phyloP scores from a whole-genome alignment of 352 stramenopile species.

The Elongisporangium prolatum region DNA sequence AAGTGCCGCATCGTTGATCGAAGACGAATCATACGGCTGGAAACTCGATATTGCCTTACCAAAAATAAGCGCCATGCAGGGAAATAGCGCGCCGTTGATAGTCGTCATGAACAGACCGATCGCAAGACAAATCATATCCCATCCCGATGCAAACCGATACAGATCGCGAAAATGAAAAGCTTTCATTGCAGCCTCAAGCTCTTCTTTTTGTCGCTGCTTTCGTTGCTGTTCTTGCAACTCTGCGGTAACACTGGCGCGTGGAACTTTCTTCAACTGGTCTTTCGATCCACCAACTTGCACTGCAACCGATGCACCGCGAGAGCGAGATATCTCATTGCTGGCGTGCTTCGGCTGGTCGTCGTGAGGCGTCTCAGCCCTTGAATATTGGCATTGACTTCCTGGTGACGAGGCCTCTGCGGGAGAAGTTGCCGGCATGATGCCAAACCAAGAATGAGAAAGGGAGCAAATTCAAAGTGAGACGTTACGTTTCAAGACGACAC shows the following conservation, averaged over 20 bases:
- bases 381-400: neutral
- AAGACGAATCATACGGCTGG: neutral
- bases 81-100: slow-evolving; percentile 40
- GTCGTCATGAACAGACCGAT: slow-evolving; percentile 23
- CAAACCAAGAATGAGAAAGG: neutral
- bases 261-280: neutral
- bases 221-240: neutral
- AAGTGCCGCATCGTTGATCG: slow-evolving; percentile 7
- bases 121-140: slow-evolving; percentile 22
- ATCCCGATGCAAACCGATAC: slow-evolving; percentile 29
- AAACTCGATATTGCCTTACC: slow-evolving; percentile 24
- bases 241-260: neutral
- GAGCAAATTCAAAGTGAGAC: neutral
- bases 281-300: neutral
- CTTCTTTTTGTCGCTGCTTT: neutral
- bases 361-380: neutral
- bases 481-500: too few species aligned
- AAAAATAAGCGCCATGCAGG: slow-evolving; percentile 49
- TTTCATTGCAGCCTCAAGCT: neutral
- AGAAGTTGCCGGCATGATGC: neutral
- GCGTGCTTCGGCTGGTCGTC: neutral
- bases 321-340: neutral
- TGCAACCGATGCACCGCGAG: neutral
- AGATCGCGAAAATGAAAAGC: slow-evolving; percentile 3
- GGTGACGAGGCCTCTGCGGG: neutral